Base-by-base conservation (phyloP, 306 rosid species). In the Fragaria vesca region DNA sequence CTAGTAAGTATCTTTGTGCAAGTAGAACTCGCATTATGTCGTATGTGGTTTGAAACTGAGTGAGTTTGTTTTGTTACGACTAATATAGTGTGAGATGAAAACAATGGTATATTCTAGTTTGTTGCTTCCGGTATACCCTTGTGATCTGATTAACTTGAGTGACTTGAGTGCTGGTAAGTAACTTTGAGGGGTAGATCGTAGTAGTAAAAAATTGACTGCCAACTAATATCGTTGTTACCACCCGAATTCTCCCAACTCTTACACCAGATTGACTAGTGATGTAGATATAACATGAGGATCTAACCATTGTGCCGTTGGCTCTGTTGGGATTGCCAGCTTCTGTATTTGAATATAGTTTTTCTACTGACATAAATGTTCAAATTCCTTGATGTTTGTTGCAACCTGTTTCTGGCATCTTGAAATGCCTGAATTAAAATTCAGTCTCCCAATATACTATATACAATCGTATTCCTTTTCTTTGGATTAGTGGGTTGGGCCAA, bases 1-100 rank as follows among this genome's bases (percentile, higher is more conserved):
- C 91, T 94, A 45, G 98, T 94, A 84, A 88, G 98, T 88, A 66
- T 45, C 78, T 26, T 74, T 10, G 28, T 55, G 24, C 16, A 73
- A 24, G 18, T 52, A 8, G 47, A 55, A 73, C 51, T 54, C 7
- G 12, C 12, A 12, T 1, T 54, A 8, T 48, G 12, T 8, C 1
- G 2, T 18, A 50, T 50, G 57, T 16, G 18, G 8, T 17, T 71
- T 32, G 1, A 20, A 71, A 48, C 16, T 30, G 74, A 17, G 3
- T 69, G 36, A 17, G 26, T 54, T 54, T 0, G 3, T 54, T 54
- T 54, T 54, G 26, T 20, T 54, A 54, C 4, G 9, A 20, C 12
- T 20, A 18, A 1, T 18, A n/a, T 55, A 55, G 30, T 32, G 34
- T 50, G 62, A 30, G 17, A 43, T 71, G 28, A 28, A 18, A 50